These are phyloP conservation scores for Cyberlindnera euphorbiiphila DNA, from an alignment of 805 yeast genomes.

Conservation along the genomic window DNA sequence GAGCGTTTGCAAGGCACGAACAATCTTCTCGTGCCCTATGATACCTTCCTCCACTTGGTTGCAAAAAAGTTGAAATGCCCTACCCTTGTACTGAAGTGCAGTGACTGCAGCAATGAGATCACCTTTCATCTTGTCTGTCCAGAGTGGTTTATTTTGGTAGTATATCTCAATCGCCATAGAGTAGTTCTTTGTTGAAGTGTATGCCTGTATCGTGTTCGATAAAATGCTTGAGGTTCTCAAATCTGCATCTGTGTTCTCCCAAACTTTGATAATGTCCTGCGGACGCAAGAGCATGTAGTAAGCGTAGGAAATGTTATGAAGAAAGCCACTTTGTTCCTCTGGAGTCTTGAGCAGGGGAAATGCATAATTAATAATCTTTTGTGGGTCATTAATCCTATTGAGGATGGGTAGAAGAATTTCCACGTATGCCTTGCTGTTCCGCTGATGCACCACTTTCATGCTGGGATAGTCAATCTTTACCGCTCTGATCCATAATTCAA, in stretches of 20 bases:
- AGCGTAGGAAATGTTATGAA: slow-evolving; percentile 10
- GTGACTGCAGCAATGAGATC: slow-evolving; percentile 13
- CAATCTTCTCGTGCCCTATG: slow-evolving; percentile 1
- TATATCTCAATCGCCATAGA: slow-evolving; percentile 5
- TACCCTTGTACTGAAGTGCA: slow-evolving; percentile 4
- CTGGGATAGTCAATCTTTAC: slow-evolving; percentile 1
- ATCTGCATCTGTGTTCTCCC: slow-evolving; percentile 5
- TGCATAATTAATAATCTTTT: slow-evolving; percentile 2
- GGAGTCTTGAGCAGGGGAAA: background rate
- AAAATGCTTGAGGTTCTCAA: slow-evolving; percentile 1
- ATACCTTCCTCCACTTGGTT: slow-evolving; percentile 1
- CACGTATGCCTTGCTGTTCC: slow-evolving; percentile 5
- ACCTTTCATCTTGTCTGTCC: slow-evolving; percentile 4
- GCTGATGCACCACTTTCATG: slow-evolving; percentile 12
- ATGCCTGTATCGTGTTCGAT: slow-evolving; percentile 13
- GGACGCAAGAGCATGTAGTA: slow-evolving; percentile 9
- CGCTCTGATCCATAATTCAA: slow-evolving; percentile 10
- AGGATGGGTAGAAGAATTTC: slow-evolving; percentile 5
- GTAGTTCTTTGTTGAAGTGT: slow-evolving; percentile 6
- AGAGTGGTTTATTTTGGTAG: slow-evolving; percentile 2
- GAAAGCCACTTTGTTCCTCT: background rate
- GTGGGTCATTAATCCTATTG: background rate
- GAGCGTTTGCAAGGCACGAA: slow-evolving; percentile 1
- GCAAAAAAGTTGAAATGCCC: slow-evolving; percentile 3
- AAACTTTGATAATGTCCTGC: slow-evolving; percentile 3